A percentile compares a stretch with the other conserved stretches of the same genome.
Conservation (phyloP, 1,284 basidiomycete genomes). For the Sporisorium sorghi region DNA sequence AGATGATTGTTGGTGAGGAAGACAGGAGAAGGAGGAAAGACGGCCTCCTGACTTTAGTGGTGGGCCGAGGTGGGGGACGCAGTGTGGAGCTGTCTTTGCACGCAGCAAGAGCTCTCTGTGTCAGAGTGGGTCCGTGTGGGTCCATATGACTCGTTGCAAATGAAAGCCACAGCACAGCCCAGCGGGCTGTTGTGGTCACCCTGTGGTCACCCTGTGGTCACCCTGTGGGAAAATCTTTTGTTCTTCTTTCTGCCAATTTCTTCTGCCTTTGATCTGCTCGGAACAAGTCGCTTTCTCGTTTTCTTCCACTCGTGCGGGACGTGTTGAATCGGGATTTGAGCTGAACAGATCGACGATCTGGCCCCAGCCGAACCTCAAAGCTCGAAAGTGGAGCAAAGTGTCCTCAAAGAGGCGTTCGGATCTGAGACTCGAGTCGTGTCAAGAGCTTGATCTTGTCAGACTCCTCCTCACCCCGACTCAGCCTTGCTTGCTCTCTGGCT, state of each 20-base stretch:
- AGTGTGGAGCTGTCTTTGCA: conserved; percentile 6
- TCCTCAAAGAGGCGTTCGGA: background rate
- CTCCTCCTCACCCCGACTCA: background rate
- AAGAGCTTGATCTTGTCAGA: background rate
- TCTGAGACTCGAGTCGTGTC: background rate
- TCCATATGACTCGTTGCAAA: conserved; percentile 28
- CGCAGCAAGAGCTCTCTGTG: too few species aligned
- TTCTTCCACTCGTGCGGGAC: conserved; percentile 26
- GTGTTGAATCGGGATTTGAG: background rate
- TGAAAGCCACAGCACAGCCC: conserved; percentile 7
- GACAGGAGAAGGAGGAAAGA: too few species aligned
- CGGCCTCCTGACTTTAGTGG: too few species aligned
- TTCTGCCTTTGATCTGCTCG: background rate
- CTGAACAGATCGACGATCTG: background rate
- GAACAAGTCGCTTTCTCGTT: background rate
- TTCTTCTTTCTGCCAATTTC: background rate
- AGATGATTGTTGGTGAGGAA: conserved; percentile 1
- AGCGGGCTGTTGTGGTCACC: too few species aligned
- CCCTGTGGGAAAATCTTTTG: too few species aligned
- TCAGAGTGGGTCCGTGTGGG: conserved; percentile 16
- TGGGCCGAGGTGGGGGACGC: background rate
- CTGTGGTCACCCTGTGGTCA: too few species aligned
- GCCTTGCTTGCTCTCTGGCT: too few species aligned
- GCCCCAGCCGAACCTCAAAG: too few species aligned
- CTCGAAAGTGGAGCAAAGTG: conserved; percentile 23